Evolutionary conservation across 2,329 filamentous ascomycete species (phyloP).

Genomic region (Bipolaris sorokiniana): DNA sequence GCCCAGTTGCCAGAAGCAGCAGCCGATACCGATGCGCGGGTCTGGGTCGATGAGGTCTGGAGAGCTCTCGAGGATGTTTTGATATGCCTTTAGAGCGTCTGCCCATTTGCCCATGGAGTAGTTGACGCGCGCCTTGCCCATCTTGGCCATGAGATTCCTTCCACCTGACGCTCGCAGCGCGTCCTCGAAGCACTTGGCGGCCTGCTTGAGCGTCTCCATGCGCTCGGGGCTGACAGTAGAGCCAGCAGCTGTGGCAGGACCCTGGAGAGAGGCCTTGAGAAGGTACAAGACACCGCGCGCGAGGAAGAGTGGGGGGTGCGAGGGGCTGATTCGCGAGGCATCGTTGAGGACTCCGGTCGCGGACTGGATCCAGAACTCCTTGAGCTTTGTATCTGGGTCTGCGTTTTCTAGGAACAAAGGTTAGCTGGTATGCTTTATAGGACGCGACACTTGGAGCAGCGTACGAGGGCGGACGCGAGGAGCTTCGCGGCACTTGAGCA

Average conservation of each 20-base stretch:
- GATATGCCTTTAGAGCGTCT: slow-evolving; percentile 83
- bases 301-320: slow-evolving; percentile 88
- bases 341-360: slow-evolving; percentile 95
- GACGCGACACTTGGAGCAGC: slow-evolving; percentile 1
- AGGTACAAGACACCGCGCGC: slow-evolving; percentile 89
- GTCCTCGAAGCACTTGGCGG: slow-evolving; percentile 93
- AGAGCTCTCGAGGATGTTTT: slow-evolving; percentile 83
- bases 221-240: slow-evolving; percentile 72
- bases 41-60: slow-evolving; percentile 90
- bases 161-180: slow-evolving; percentile 82
- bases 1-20: slow-evolving; percentile 95
- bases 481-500: slow-evolving; percentile 86
- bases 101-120: slow-evolving; percentile 87
- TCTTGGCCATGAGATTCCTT: slow-evolving; percentile 87
- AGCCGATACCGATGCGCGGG: slow-evolving; percentile 92
- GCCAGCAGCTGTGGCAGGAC: slow-evolving; percentile 71
- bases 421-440: background rate
- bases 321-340: slow-evolving; percentile 90
- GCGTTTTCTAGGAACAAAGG: slow-evolving; percentile 34
- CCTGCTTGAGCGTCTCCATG: slow-evolving; percentile 80
- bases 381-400: slow-evolving; percentile 79
- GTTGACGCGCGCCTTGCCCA: slow-evolving; percentile 85
- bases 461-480: slow-evolving; percentile 66
- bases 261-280: slow-evolving; percentile 82
- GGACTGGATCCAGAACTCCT: slow-evolving; percentile 88